phyloP scores from a whole-genome alignment of 257 asterid species.

The Capsicum rhomboideum region DNA sequence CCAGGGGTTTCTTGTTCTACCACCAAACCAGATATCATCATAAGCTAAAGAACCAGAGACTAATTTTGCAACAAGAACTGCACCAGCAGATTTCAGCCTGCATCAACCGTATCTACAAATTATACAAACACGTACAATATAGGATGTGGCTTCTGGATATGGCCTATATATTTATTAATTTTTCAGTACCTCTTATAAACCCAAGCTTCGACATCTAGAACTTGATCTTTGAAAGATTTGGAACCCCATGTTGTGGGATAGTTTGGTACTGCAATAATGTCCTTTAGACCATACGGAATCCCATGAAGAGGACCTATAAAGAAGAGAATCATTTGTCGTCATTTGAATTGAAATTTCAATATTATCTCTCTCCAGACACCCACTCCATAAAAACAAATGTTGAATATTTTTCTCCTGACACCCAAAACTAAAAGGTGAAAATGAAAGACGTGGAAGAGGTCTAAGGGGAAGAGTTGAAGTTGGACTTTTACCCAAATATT shows the following conservation, averaged over 20 bases:
- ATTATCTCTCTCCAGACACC: neutral
- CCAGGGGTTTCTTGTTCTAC: slow-evolving; percentile 97
- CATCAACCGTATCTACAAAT: neutral
- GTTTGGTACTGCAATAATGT: slow-evolving; percentile 77
- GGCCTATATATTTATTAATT: neutral
- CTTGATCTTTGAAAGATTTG: slow-evolving; percentile 59
- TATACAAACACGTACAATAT: neutral
- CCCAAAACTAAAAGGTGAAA: neutral
- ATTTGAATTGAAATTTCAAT: neutral
- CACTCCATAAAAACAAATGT: neutral
- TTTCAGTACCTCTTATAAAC: slow-evolving; percentile 71
- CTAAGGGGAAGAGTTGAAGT: neutral
- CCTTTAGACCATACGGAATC: slow-evolving; percentile 92
- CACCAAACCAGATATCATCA: slow-evolving; percentile 96
- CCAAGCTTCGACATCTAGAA: slow-evolving; percentile 86
- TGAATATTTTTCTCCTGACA: neutral
- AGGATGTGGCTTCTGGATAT: neutral
- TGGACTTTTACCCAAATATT: slow-evolving; percentile 41
- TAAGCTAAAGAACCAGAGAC: slow-evolving; percentile 86
- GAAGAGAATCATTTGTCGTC: neutral
- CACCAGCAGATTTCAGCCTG: slow-evolving; percentile 88
- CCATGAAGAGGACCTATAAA: slow-evolving; percentile 91
- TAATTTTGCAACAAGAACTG: slow-evolving; percentile 80
- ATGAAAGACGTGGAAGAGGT: neutral
- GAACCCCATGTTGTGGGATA: slow-evolving; percentile 98